Percentiles rank a stretch among this genome's conserved stretches.
Conservation (phyloP, 169 alveolate species). For the Cryptosporidium baileyi region DNA sequence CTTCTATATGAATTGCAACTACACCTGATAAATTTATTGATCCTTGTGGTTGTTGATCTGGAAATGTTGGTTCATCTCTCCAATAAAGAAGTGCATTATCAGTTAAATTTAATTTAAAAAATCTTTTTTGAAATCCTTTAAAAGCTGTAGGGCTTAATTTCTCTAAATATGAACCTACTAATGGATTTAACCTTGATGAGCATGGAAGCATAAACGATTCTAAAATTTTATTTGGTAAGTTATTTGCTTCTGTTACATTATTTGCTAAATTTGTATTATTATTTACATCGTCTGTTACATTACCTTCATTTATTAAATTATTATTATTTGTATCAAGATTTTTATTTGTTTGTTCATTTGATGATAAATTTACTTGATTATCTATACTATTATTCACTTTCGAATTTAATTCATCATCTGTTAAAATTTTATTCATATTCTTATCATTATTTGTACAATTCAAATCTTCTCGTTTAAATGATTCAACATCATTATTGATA, state of each 20-base stretch:
- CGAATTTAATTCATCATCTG: no score
- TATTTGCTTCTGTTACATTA: neutral
- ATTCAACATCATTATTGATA: no score
- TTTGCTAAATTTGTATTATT: neutral
- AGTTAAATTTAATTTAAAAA: slow-evolving; percentile 33
- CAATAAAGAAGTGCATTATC: slow-evolving; percentile 66
- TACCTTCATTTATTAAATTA: neutral
- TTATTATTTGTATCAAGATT: no score
- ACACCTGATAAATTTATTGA: slow-evolving; percentile 50
- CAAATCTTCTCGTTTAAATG: no score
- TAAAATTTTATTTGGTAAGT: neutral
- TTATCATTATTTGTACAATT: no score
- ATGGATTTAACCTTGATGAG: slow-evolving; percentile 57
- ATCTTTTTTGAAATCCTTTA: slow-evolving; percentile 58
- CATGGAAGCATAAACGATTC: slow-evolving; percentile 39
- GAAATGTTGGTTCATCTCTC: slow-evolving; percentile 66
- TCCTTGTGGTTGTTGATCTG: slow-evolving; percentile 63
- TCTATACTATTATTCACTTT: no score
- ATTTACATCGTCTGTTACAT: neutral
- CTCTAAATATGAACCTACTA: slow-evolving; percentile 51
- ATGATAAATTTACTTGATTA: no score
- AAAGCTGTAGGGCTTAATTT: slow-evolving; percentile 64
- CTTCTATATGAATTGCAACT: slow-evolving; percentile 46
- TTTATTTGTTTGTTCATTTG: no score
- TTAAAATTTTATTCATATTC: no score